Percentiles rank a stretch among this genome's conserved stretches.
Evolutionary conservation across 2,329 filamentous ascomycete genomes (phyloP).

Genomic region (Colletotrichum phormii): DNA sequence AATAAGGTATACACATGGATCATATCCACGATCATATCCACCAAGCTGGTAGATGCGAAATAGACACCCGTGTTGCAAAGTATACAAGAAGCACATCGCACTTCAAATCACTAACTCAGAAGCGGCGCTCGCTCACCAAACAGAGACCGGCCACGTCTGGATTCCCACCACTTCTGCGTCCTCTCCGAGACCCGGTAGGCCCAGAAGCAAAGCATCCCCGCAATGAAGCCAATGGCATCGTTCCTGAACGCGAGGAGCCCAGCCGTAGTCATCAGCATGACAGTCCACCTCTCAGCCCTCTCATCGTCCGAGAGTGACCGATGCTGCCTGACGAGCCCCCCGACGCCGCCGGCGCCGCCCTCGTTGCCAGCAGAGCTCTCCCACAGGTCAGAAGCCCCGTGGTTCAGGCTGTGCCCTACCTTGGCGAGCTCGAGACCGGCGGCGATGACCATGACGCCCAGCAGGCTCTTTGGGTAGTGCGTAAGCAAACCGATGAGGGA

Average conservation of each 20-base stretch:
- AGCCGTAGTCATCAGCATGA: slow-evolving; percentile 90
- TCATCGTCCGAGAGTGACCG: slow-evolving; percentile 73
- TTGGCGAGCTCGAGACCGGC: slow-evolving; percentile 89
- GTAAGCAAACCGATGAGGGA: slow-evolving; percentile 75
- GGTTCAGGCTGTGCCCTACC: slow-evolving; percentile 86
- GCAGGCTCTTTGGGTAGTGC: slow-evolving; percentile 79
- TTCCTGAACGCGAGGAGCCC: slow-evolving; percentile 88
- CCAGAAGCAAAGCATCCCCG: slow-evolving; percentile 83
- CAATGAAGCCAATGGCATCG: slow-evolving; percentile 87
- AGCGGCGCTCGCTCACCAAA: slow-evolving; percentile 47
- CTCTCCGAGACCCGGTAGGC: slow-evolving; percentile 66
- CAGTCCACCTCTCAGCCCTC: slow-evolving; percentile 80
- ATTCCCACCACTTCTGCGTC: slow-evolving; percentile 53
- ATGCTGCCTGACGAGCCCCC: slow-evolving; percentile 52
- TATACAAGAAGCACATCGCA: neutral
- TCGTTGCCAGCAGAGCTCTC: slow-evolving; percentile 59
- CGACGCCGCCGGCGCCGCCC: slow-evolving; percentile 32
- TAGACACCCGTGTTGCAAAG: neutral
- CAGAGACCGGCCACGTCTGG: slow-evolving; percentile 33
- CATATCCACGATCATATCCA: neutral
- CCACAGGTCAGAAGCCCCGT: slow-evolving; percentile 73
- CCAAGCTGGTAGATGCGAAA: too few relatives aligned
- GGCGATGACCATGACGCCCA: slow-evolving; percentile 91
- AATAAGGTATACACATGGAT: neutral
- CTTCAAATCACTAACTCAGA: slow-evolving; percentile 22